A percentile compares a stretch with the other conserved stretches of the same genome.
Evolutionary conservation across 2,329 filamentous ascomycete genomes (phyloP).

Genomic region (Fusarium equiseti): DNA sequence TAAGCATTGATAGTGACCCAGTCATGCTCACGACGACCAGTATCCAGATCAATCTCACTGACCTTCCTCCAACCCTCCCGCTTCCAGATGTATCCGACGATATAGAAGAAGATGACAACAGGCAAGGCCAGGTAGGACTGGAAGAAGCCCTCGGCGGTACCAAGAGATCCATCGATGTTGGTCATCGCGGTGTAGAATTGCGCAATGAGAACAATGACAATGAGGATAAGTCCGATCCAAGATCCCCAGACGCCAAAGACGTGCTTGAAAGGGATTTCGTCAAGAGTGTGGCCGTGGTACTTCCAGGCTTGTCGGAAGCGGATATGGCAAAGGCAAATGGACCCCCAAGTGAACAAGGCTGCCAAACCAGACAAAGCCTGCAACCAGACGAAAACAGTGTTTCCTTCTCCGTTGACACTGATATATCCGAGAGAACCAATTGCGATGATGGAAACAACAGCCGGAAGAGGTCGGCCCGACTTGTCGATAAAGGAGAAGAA

Average conservation of each 20-base stretch:
- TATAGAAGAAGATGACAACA: constrained; percentile 66
- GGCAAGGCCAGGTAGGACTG: constrained; percentile 65
- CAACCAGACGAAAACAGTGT: constrained; percentile 73
- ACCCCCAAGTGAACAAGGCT: constrained; percentile 76
- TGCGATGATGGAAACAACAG: constrained; percentile 60
- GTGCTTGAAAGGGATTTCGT: constrained; percentile 75
- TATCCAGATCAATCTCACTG: constrained; percentile 75
- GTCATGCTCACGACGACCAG: constrained; percentile 71
- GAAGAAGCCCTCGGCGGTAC: constrained; percentile 62
- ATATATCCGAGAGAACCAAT: constrained; percentile 66
- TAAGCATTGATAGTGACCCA: constrained; percentile 68
- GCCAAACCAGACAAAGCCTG: constrained; percentile 73
- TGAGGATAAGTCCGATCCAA: constrained; percentile 71
- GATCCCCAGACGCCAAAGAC: constrained; percentile 72
- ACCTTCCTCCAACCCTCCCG: constrained; percentile 67
- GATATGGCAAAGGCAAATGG: constrained; percentile 76
- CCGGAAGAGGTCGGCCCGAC: constrained; percentile 66
- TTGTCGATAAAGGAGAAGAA: constrained; percentile 69
- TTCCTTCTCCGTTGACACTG: constrained; percentile 58
- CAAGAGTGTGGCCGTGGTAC: constrained; percentile 69
- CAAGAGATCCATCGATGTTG: constrained; percentile 48
- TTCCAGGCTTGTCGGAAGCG: constrained; percentile 76
- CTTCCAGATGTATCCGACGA: constrained; percentile 73
- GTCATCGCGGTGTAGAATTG: constrained; percentile 65
- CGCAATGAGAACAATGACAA: constrained; percentile 67